These are phyloP conservation scores for Fagopyrum tataricum DNA, from an alignment of 148 eudicot species.

Conservation along the genomic window DNA sequence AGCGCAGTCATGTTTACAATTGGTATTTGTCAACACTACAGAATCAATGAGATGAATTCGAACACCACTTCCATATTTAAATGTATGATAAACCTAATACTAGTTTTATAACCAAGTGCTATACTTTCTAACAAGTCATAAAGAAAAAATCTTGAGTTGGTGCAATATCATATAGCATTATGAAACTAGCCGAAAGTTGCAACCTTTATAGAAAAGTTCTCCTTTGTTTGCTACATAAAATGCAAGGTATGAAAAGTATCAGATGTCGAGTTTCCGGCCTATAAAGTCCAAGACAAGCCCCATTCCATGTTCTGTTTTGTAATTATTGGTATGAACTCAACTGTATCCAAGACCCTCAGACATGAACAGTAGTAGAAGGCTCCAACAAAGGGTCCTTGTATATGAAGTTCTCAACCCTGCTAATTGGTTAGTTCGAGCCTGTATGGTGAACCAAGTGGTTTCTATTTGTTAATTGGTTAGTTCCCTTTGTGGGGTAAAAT, in stretches of 20 bases:
- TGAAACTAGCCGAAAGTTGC: conserved; percentile 1
- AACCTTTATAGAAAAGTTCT: neutral
- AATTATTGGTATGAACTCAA: neutral
- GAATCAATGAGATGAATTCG: too few species aligned
- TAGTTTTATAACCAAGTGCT: too few species aligned
- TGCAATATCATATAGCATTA: conserved; percentile 1
- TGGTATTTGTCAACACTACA: too few species aligned
- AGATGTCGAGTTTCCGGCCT: neutral
- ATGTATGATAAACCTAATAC: too few species aligned
- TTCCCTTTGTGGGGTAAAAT: neutral
- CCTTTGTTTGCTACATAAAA: neutral
- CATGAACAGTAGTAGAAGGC: neutral
- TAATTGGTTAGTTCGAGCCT: too few species aligned
- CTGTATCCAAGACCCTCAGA: neutral
- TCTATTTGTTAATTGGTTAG: neutral
- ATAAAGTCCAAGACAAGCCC: neutral
- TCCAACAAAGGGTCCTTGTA: neutral
- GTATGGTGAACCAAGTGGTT: neutral
- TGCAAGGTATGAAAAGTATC: neutral
- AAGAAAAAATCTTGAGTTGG: neutral
- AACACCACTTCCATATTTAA: too few species aligned
- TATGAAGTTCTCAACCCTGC: neutral
- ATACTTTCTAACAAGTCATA: too few species aligned
- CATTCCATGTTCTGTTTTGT: neutral
- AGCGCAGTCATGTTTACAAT: too few species aligned